Evolutionary conservation across 2,329 filamentous ascomycete genomes (phyloP).

Genomic region (Arthrobotrys entomopaga): DNA sequence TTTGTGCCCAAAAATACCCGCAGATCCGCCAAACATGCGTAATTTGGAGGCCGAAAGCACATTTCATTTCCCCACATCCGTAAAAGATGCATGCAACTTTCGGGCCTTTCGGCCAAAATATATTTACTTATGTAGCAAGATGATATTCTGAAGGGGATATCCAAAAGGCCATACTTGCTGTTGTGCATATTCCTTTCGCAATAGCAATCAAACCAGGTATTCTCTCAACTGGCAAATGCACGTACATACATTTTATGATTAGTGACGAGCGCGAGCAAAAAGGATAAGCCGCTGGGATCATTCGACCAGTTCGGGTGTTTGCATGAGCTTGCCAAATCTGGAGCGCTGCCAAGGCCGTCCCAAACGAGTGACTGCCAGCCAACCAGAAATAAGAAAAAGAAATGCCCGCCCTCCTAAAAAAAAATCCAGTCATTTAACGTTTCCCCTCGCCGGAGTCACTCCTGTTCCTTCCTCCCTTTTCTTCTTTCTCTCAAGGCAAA

Average conservation of each 20-base stretch:
- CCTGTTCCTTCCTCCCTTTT: slow-evolving; percentile 33
- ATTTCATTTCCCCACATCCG: too few species aligned
- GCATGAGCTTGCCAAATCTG: slow-evolving; percentile 40
- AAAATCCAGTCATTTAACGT: slow-evolving; percentile 50
- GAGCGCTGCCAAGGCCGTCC: slow-evolving; percentile 38
- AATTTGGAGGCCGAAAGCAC: background rate
- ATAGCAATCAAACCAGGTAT: too few species aligned
- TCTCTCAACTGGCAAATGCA: too few species aligned
- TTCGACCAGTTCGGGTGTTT: slow-evolving; percentile 23
- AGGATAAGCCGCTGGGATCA: background rate
- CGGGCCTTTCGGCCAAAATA: too few species aligned
- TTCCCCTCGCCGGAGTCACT: slow-evolving; percentile 37
- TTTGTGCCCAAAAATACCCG: slow-evolving; percentile 2
- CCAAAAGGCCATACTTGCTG: too few species aligned
- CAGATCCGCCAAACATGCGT: background rate
- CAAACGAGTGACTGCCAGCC: slow-evolving; percentile 17
- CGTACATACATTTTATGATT: too few species aligned
- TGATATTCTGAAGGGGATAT: too few species aligned
- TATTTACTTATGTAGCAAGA: too few species aligned
- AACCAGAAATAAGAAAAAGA: slow-evolving; percentile 29
- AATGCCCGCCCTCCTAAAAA: slow-evolving; percentile 5
- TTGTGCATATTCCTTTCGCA: too few species aligned
- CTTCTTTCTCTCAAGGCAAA: slow-evolving; percentile 27
- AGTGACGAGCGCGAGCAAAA: too few species aligned
- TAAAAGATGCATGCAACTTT: too few species aligned